Percentiles rank a stretch among this genome's conserved stretches.
Evolutionary conservation across 2,329 filamentous ascomycete species (phyloP).

Genomic region (Ascochyta koolunga): DNA sequence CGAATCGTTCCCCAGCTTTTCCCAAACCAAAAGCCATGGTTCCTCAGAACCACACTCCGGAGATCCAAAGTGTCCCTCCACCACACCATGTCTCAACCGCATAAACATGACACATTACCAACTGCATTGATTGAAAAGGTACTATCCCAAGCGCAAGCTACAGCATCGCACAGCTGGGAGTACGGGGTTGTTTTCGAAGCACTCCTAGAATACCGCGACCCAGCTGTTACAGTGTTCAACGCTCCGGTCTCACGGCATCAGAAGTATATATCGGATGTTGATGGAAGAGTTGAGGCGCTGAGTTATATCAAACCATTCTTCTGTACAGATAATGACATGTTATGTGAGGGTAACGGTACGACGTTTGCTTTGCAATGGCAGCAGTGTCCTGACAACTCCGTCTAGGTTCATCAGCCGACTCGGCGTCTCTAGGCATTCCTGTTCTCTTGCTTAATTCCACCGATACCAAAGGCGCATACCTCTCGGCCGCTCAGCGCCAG

Average conservation of each 20-base stretch:
- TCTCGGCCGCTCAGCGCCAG: slow-evolving; percentile 50
- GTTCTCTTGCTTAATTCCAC: slow-evolving; percentile 53
- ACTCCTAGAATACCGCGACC: slow-evolving; percentile 48
- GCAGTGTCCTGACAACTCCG: not conserved
- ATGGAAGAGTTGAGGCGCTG: slow-evolving; percentile 35
- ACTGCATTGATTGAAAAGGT: slow-evolving; percentile 55
- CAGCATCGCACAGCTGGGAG: slow-evolving; percentile 51
- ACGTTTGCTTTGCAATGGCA: not conserved
- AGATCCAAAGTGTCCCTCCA: no score
- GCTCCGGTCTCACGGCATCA: slow-evolving; percentile 45
- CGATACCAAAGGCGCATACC: slow-evolving; percentile 32
- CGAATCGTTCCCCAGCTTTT: not conserved
- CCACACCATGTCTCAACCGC: not conserved
- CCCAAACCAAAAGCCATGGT: no score
- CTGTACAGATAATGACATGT: slow-evolving; percentile 29
- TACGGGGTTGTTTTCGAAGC: slow-evolving; percentile 51
- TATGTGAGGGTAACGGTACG: slow-evolving; percentile 46
- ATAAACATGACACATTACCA: slow-evolving; percentile 49
- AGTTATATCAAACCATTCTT: slow-evolving; percentile 47
- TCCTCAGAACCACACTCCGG: no score
- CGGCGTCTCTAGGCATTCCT: slow-evolving; percentile 53
- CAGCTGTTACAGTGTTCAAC: slow-evolving; percentile 48
- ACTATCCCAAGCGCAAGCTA: slow-evolving; percentile 34
- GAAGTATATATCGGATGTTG: slow-evolving; percentile 27
- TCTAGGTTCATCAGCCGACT: slow-evolving; percentile 49